Evolutionary conservation across 768 basidiomycete species (phyloP).

Genomic region (Tricholoma saponaceum): DNA sequence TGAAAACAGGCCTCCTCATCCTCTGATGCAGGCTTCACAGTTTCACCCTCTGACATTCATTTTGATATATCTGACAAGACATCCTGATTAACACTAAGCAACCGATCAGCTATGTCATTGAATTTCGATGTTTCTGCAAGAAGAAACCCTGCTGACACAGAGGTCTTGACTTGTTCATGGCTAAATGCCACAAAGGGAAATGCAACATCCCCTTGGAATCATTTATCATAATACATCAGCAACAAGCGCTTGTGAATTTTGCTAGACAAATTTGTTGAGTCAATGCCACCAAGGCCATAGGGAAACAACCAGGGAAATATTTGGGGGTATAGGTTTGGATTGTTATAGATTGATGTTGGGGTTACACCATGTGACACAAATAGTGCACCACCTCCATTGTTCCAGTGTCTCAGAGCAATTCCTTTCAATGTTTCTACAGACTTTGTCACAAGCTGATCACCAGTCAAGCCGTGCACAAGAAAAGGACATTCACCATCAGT

Average conservation of each 20-base stretch:
- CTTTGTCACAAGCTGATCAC: constrained; percentile 17
- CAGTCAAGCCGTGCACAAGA: constrained; percentile 32
- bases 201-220: constrained; percentile 30
- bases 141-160: background rate
- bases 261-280: constrained; percentile 10
- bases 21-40: constrained; percentile 15
- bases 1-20: no score
- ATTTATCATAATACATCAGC: constrained; percentile 34
- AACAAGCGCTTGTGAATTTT: constrained; percentile 17
- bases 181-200: constrained; percentile 32
- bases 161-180: constrained; percentile 30
- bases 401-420: constrained; percentile 23
- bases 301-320: constrained; percentile 44
- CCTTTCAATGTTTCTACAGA: constrained; percentile 12
- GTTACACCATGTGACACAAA: constrained; percentile 19
- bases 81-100: constrained; percentile 17
- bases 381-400: constrained; percentile 18
- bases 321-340: constrained; percentile 31
- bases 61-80: constrained; percentile 15
- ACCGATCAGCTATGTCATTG: constrained; percentile 15
- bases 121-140: background rate
- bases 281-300: constrained; percentile 27
- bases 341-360: constrained; percentile 22
- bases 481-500: constrained; percentile 30
- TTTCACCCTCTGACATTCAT: constrained; percentile 19